Conservation (phyloP, 768 basidiomycete genomes). For the Lentinula sp. region DNA sequence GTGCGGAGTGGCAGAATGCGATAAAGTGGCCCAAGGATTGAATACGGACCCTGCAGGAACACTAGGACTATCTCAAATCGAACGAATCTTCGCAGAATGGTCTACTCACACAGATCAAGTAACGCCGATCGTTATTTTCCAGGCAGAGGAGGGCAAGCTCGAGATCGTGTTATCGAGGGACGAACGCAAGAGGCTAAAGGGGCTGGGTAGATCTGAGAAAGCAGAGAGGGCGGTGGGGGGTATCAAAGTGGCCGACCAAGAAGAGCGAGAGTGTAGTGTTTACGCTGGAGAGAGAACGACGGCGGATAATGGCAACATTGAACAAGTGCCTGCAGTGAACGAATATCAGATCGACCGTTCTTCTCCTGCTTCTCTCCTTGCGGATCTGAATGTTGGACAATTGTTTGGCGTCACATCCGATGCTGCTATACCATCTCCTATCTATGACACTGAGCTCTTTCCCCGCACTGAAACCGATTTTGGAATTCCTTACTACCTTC, state of each 20-base stretch:
- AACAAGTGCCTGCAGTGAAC: too few relatives aligned
- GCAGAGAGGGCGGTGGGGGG: slow-evolving; percentile 5
- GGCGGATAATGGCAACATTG: neutral
- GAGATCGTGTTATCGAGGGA: slow-evolving; percentile 35
- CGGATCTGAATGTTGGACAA: neutral
- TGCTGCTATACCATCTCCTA: neutral
- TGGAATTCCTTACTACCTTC: neutral
- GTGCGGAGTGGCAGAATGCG: neutral
- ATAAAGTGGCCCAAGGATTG: neutral
- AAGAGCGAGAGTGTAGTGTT: neutral
- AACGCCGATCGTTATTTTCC: neutral
- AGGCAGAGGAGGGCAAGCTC: slow-evolving; percentile 13
- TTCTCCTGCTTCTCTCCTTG: neutral
- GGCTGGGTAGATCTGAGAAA: slow-evolving; percentile 9
- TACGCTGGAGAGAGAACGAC: neutral
- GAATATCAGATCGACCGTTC: too few relatives aligned
- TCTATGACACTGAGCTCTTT: neutral
- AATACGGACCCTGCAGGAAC: neutral
- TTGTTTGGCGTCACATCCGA: neutral
- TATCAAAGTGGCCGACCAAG: neutral
- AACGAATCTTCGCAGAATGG: neutral
- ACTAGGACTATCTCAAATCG: neutral
- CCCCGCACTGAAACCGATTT: neutral
- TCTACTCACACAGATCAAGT: neutral
- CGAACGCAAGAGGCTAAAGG: slow-evolving; percentile 27